Base-by-base conservation (phyloP, 345 rosid species). In the Garcia nutans region DNA sequence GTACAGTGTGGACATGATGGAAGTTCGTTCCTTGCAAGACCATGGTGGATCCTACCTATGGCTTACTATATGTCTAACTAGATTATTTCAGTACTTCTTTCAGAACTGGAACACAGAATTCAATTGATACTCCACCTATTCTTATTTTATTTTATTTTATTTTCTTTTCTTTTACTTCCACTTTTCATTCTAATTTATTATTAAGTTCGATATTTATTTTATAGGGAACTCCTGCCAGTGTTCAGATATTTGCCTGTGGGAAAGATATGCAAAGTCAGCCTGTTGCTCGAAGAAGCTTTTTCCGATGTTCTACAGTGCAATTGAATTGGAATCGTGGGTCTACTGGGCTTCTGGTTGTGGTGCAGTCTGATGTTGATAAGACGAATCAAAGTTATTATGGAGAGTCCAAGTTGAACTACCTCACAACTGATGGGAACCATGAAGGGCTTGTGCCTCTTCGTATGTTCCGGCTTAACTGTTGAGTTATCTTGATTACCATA, bases 361-460 rank as follows among this genome's bases (percentile, higher is more conserved):
- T 85, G 70, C 98, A 90, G 78, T 82, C 97, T 70, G 98, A 94
- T 89, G 97, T 94, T 70, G 98, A 92, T 81, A 93, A 93, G 86
- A 93, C 99, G 75, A 96, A 96, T 78, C 89, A 93, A 77, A 96
- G 96, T 84, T 96, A 93, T 82, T 96, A 96, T 74, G 99, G 99
- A 67, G 97, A 93, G 79, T 85, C 98, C 7, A 93, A 96, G 85
- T 79, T 96, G 78, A 86, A 90, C 82, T 93, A 96, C 85, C 92
- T 96, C 68, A 96, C 99, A 65, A 85, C 90, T 15, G 93, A 91
- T 85, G 97, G 92, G 81, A 45, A 85, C 31, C 91, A 90, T 78
- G 99, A 96, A 77, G 99, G 98, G 85, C 92, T 88, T 7, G 96
- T 93, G 68, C 84, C 97, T 61, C 91, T 96, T 62, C 91, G 99